A percentile compares a stretch with the other conserved stretches of the same genome.
phyloP scores from a whole-genome alignment of 257 asterid genomes.

The Leonotis leonurus region DNA sequence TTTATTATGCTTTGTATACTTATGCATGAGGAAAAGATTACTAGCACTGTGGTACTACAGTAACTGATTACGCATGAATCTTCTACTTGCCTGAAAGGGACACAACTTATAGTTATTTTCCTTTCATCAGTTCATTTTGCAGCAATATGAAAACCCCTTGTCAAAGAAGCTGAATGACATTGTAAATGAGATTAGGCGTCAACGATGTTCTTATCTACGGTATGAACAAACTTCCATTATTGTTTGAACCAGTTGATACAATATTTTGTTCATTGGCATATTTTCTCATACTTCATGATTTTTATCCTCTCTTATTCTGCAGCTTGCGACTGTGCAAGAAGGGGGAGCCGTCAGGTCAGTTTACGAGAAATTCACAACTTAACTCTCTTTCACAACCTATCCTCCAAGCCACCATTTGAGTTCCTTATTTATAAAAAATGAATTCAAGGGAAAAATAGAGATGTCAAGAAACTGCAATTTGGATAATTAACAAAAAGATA shows the following conservation, averaged over 20 bases:
- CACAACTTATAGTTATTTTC: conserved; percentile 5
- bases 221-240: conserved; percentile 19
- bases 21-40: too few relatives aligned
- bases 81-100: neutral
- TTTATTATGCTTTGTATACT: conserved; percentile 11
- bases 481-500: neutral
- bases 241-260: neutral
- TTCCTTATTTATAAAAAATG: neutral
- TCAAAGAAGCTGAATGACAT: conserved; percentile 85
- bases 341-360: conserved; percentile 91
- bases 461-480: neutral
- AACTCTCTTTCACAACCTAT: neutral
- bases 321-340: conserved; percentile 88
- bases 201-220: conserved; percentile 93
- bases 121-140: conserved; percentile 61
- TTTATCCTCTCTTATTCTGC: conserved; percentile 26
- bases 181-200: conserved; percentile 91
- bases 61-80: too few relatives aligned
- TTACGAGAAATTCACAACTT: neutral
- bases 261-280: conserved; percentile 5
- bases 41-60: too few relatives aligned
- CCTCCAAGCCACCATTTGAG: too few relatives aligned
- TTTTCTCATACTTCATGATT: conserved; percentile 3
- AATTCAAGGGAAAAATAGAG: neutral
- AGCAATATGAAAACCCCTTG: conserved; percentile 72